Evolutionary conservation across 495 filamentous ascomycete species (phyloP).

Genomic region (Saxispiralis lemnorum): DNA sequence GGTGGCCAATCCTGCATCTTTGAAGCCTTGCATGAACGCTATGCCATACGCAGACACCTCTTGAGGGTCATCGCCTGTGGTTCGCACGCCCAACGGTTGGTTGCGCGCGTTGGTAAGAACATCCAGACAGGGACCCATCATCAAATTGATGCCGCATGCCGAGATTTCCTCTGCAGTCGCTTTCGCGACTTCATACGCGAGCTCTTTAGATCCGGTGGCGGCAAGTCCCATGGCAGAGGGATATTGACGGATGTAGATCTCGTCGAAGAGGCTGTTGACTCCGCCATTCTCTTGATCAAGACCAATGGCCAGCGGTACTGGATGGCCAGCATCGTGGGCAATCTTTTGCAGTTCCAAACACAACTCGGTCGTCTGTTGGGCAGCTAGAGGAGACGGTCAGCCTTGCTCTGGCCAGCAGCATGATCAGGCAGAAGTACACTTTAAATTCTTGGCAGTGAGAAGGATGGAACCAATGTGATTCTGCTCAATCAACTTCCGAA

Average conservation of each 20-base stretch:
- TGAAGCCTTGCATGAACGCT: slow-evolving; percentile 74
- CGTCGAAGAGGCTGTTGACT: slow-evolving; percentile 83
- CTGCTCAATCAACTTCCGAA: slow-evolving; percentile 65
- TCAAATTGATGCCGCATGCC: slow-evolving; percentile 77
- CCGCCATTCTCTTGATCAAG: slow-evolving; percentile 90
- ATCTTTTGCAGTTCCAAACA: slow-evolving; percentile 76
- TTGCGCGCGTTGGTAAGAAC: slow-evolving; percentile 76
- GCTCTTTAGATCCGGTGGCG: slow-evolving; percentile 57
- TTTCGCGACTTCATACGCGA: slow-evolving; percentile 67
- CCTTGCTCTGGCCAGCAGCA: neutral
- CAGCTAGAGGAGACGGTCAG: slow-evolving; percentile 37
- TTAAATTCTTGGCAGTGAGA: slow-evolving; percentile 76
- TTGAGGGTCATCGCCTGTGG: slow-evolving; percentile 70
- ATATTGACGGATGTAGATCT: slow-evolving; percentile 78
- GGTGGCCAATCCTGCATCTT: slow-evolving; percentile 65
- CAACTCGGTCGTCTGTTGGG: slow-evolving; percentile 62
- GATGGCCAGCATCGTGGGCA: slow-evolving; percentile 70
- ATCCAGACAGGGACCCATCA: slow-evolving; percentile 78
- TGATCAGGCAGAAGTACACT: slow-evolving; percentile 37
- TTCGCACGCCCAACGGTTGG: slow-evolving; percentile 70
- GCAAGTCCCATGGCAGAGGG: slow-evolving; percentile 83
- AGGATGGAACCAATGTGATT: slow-evolving; percentile 73
- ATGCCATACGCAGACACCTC: slow-evolving; percentile 77
- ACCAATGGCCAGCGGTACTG: slow-evolving; percentile 65
- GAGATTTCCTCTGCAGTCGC: slow-evolving; percentile 74